Evolutionary conservation across 1,284 basidiomycete genomes (phyloP).

Genomic region (Irpex sp.): DNA sequence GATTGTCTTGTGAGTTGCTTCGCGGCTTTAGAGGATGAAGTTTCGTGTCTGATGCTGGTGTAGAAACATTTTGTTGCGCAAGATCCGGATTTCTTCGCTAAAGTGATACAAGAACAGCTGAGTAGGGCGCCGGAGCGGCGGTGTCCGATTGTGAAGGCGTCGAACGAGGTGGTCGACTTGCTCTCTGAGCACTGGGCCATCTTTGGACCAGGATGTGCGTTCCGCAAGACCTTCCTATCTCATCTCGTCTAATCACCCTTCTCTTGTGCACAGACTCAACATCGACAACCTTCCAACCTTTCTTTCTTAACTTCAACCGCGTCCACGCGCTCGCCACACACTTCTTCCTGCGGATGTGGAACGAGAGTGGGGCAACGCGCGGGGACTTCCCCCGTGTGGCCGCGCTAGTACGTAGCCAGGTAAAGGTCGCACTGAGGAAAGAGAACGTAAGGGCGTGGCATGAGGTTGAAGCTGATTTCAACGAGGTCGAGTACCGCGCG

Average conservation of each 20-base stretch:
- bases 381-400: constrained; percentile 83
- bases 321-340: constrained; percentile 82
- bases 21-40: not conserved
- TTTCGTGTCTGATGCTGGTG: not conserved
- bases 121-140: constrained; percentile 74
- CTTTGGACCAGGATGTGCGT: constrained; percentile 73
- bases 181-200: constrained; percentile 87
- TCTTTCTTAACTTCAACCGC: constrained; percentile 84
- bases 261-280: constrained; percentile 70
- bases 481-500: constrained; percentile 81
- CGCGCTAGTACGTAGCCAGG: constrained; percentile 83
- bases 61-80: constrained; percentile 35
- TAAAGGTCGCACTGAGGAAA: constrained; percentile 73
- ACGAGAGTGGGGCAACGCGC: constrained; percentile 80
- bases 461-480: constrained; percentile 82
- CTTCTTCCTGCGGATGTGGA: constrained; percentile 96
- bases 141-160: constrained; percentile 86
- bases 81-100: constrained; percentile 80
- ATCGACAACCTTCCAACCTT: constrained; percentile 83
- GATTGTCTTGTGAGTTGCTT: constrained; percentile 69
- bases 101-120: constrained; percentile 82
- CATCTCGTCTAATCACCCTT: not conserved
- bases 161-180: constrained; percentile 84
- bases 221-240: not conserved
- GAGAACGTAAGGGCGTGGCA: constrained; percentile 84